Evolutionary conservation across 2,329 filamentous ascomycete genomes (phyloP), one percentile per base, ranked within the genome.

Genomic region (Colletotrichum nymphaeae): DNA sequence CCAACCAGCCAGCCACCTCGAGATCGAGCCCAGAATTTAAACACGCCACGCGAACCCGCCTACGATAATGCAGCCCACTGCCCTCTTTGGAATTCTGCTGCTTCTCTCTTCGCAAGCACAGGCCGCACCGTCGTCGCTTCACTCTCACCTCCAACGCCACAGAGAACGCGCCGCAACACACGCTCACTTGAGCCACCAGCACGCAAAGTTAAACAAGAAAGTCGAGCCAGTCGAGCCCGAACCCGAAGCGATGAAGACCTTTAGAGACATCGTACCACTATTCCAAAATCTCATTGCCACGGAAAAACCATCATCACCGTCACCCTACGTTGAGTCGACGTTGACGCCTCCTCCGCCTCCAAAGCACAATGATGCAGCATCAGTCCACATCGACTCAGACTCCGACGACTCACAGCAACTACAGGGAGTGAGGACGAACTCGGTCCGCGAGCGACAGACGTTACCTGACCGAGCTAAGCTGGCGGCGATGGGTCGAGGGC

Each of bases 111-210:
- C 63, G 28, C 49, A 60, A 37, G 52, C 35, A n/a, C 37, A 63
- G 22, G 35, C 72, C 16, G 72, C 72, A 12, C 72, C 72, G 4
- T 72, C 68, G 5, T 72, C 68, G 19, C 30, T 68, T 24, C 72
- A 72, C 63, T 67, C 49, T 28, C 72, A 74, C 42, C 63, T 72
- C 12, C 68, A 74, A 26, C 71, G 71, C 26, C 71, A 73, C 37
- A 65, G 72, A 66, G 59, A 64, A 19, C 69, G 64, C 26, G 64
- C 35, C 30, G 67, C 67, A 12, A 73, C 62, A 57, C 71, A 73
- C n/a, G 67, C 67, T 3, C 71, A 71, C 56, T 62, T 57, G 14
- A 71, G 46, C 32, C 62, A 71, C 22, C 46, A 62, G 14, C 60
- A 73, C 49, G 30, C 22, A 11, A 9, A 62, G 35, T 9, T 71